Conservation (phyloP, 305 asterid genomes). For the Fraxinus floribunda region DNA sequence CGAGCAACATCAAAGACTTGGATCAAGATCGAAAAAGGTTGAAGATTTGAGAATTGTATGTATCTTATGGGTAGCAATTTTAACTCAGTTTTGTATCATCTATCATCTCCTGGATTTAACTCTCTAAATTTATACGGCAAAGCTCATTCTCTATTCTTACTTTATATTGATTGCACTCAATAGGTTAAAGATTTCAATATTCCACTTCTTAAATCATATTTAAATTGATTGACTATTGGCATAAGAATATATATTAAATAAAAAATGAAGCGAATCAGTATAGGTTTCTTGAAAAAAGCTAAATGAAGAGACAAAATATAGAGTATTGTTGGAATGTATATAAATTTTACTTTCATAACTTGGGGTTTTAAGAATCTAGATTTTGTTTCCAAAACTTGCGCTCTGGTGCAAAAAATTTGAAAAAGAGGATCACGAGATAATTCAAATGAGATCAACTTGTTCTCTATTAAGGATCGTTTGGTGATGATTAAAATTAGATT, state of each 20-base stretch:
- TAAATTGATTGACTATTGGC: neutral
- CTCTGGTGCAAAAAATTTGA: no score
- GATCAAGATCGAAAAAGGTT: conserved; percentile 60
- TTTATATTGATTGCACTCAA: neutral
- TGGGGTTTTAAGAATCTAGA: no score
- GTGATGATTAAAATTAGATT: no score
- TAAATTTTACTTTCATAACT: no score
- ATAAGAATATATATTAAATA: no score
- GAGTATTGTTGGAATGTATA: neutral
- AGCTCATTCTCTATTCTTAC: neutral
- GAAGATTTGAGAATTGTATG: conserved; percentile 39
- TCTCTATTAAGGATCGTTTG: no score
- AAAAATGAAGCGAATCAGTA: neutral
- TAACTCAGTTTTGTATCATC: neutral
- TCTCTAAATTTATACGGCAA: neutral
- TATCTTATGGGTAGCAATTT: neutral
- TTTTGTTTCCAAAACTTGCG: no score
- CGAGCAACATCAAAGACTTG: conserved; percentile 46
- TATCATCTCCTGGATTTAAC: neutral
- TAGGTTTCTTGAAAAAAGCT: neutral
- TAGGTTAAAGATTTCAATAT: neutral
- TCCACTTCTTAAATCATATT: neutral
- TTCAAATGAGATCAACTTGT: no score
- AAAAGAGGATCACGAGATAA: no score
- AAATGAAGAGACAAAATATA: neutral